These are phyloP conservation scores for Ajuga chamaepitys DNA, from an alignment of 257 asterid species.

Conservation along the genomic window DNA sequence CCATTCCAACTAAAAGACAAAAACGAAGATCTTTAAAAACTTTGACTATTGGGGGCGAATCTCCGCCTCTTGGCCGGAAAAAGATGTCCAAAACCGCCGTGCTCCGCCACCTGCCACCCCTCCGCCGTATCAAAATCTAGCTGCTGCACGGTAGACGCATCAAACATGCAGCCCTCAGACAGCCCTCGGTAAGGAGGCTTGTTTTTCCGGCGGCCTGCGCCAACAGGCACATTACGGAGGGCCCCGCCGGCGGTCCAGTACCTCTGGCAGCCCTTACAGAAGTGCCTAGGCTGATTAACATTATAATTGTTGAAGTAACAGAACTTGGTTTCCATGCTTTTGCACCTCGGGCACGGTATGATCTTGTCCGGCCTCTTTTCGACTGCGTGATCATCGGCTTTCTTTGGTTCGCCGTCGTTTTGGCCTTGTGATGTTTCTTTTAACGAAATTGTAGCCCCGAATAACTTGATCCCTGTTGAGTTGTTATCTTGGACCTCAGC, in stretches of 20 bases:
- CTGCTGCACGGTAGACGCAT: slow-evolving; percentile 25
- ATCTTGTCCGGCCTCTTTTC: slow-evolving; percentile 75
- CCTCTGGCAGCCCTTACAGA: slow-evolving; percentile 79
- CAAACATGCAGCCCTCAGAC: slow-evolving; percentile 46
- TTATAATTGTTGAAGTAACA: slow-evolving; percentile 94
- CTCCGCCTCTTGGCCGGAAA: slow-evolving; percentile 69
- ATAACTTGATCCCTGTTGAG: slow-evolving; percentile 62
- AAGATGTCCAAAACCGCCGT: slow-evolving; percentile 28
- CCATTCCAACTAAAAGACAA: slow-evolving; percentile 26
- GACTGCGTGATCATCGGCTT: slow-evolving; percentile 9
- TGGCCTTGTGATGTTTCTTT: slow-evolving; percentile 19
- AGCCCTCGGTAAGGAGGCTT: slow-evolving; percentile 48
- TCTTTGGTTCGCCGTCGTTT: slow-evolving; percentile 11
- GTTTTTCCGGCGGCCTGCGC: slow-evolving; percentile 82
- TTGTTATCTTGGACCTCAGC: slow-evolving; percentile 34
- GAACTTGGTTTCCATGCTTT: slow-evolving; percentile 90
- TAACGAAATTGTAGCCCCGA: slow-evolving; percentile 56
- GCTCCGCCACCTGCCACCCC: slow-evolving; percentile 48
- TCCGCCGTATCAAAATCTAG: slow-evolving; percentile 38
- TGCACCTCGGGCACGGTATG: slow-evolving; percentile 86
- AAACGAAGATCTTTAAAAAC: slow-evolving; percentile 28
- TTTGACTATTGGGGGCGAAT: slow-evolving; percentile 48
- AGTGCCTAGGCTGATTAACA: slow-evolving; percentile 93
- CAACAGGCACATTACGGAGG: slow-evolving; percentile 81
- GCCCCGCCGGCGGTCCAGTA: slow-evolving; percentile 99